These are phyloP conservation scores for Rubus parviflorus DNA, from an alignment of 306 rosid species.

Conservation along the genomic window DNA sequence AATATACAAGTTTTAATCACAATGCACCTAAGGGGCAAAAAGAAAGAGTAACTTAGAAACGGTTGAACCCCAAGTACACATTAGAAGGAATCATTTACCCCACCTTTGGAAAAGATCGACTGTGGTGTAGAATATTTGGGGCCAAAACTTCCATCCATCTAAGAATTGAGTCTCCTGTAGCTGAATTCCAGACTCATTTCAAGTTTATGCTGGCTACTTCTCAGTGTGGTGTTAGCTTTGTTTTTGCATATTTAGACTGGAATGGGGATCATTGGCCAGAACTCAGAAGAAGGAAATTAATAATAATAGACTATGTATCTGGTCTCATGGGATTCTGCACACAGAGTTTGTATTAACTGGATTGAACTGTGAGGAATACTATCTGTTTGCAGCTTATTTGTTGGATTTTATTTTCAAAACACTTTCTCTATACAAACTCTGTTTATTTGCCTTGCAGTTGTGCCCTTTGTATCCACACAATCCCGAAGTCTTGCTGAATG, in stretches of 20 bases:
- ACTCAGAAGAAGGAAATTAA: no score
- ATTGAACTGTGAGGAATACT: background rate
- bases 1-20: no score
- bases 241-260: background rate
- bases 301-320: background rate
- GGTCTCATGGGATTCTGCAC: background rate
- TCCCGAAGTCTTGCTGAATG: conserved; percentile 84
- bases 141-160: background rate
- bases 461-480: conserved; percentile 98
- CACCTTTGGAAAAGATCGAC: background rate
- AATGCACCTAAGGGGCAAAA: background rate
- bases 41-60: background rate
- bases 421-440: conserved; percentile 11
- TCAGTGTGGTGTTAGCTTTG: background rate
- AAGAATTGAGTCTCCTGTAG: background rate
- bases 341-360: background rate
- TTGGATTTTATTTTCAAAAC: background rate
- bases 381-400: background rate
- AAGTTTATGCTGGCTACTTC: background rate
- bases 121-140: background rate
- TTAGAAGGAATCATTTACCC: background rate
- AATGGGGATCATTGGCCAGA: background rate
- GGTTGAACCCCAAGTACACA: background rate
- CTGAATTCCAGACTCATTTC: background rate
- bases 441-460: conserved; percentile 51